Base-by-base conservation (phyloP, 148 eudicot genomes). In the Cornus controversa region DNA sequence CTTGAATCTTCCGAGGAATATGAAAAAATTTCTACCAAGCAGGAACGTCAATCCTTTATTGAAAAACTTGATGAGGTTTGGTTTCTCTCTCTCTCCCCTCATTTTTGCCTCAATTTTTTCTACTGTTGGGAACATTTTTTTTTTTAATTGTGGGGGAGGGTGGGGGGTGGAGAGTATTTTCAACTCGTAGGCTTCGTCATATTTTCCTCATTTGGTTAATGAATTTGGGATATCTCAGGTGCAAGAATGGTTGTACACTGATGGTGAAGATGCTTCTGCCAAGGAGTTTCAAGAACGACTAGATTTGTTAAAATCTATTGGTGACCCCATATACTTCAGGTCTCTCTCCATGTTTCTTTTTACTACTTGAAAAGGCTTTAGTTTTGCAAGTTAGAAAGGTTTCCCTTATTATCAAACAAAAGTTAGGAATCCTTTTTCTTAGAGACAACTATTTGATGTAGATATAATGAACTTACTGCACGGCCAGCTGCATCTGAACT, bases 181-280 rank as follows among this genome's bases (percentile, higher is more conserved):
- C 34, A 31, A 31, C 34, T 31, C 34, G 4, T 31, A 31, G 2
- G 34, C 34, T 31, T 42, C 25, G 25, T 57, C 73, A 71, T 63
- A 34, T n/a, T 31, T 72, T 72, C 36, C 54, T 8, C 36, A 50
- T 40, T 60, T 69, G 16, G 47, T 72, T 71, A 47, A 22, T 28
- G 57, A 31, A 31, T 70, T 45, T 72, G 25, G 31, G 60, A 58
- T 45, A 16, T 74, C 86, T 69, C 88, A 96, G 99, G 93, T 89
- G 82, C 93, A 96, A 83, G 98, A 93, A 45, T 96, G 99, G 98
- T 86, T 96, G 76, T 96, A 96, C 84, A 91, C 89, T 78, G 99
- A 93, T 82, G 99, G 99, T n/a, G 99, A 96, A 91, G 98, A 96
- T 85, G 99, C 98, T 70, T 83, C 88, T 62, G 98, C 92, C 40